Evolutionary conservation across 768 basidiomycete genomes (phyloP).

Genomic region (Lactarius sp.): DNA sequence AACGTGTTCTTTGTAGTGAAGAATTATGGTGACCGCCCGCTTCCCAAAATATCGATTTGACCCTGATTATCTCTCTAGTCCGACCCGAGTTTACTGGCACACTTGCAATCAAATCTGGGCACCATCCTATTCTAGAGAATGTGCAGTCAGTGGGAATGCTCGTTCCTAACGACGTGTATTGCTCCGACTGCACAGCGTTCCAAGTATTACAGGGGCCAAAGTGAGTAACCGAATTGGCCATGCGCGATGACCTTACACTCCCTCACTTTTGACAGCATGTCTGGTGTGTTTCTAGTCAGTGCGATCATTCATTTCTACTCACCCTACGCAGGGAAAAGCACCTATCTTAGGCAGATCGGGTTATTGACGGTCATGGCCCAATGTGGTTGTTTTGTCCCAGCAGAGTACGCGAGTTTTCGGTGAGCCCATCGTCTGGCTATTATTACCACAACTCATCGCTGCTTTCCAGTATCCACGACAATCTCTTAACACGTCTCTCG

Average conservation of each 20-base stretch:
- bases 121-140: conserved; percentile 83
- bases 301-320: not conserved
- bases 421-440: conserved; percentile 28
- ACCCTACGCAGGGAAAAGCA: conserved; percentile 71
- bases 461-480: conserved; percentile 63
- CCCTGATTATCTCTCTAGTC: conserved; percentile 40
- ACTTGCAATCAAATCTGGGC: conserved; percentile 80
- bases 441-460: not conserved
- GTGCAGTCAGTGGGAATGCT: conserved; percentile 62
- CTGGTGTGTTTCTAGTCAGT: conserved; percentile 36
- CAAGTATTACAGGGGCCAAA: conserved; percentile 92
- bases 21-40: conserved; percentile 40
- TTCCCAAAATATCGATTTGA: not conserved
- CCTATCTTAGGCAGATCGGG: conserved; percentile 84
- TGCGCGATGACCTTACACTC: conserved; percentile 7
- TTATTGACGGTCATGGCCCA: conserved; percentile 82
- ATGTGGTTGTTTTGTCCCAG: conserved; percentile 89
- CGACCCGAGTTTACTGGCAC: conserved; percentile 92
- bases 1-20: conserved; percentile 34
- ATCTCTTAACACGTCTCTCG: conserved; percentile 79
- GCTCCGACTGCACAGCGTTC: conserved; percentile 77
- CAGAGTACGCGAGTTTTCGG: conserved; percentile 90
- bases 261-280: conserved; percentile 45
- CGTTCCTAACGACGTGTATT: conserved; percentile 88
- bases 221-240: conserved; percentile 38